Conservation (phyloP, 2,329 filamentous ascomycete species). For the Penicillium capsulatum region DNA sequence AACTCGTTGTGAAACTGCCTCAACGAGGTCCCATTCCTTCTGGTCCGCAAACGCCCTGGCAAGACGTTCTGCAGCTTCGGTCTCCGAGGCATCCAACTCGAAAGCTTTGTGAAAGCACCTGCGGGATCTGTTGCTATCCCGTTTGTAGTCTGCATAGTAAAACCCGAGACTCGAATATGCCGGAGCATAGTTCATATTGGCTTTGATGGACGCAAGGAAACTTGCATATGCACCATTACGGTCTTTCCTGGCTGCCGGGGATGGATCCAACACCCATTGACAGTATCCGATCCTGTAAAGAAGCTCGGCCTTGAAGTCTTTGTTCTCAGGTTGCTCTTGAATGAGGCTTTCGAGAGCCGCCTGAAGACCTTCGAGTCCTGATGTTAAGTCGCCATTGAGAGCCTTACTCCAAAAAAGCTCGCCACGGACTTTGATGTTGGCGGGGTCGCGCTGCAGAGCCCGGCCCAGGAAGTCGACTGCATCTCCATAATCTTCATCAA, state of each 20-base stretch:
- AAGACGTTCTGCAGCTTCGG: conserved; percentile 80
- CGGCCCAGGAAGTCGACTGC: conserved; percentile 76
- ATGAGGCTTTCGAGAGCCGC: conserved; percentile 63
- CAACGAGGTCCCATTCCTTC: conserved; percentile 93
- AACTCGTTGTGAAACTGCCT: conserved; percentile 83
- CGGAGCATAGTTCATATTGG: conserved; percentile 80
- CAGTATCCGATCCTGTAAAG: conserved; percentile 84
- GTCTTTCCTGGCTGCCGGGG: conserved; percentile 69
- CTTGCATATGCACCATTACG: conserved; percentile 77
- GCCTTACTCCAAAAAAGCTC: conserved; percentile 93
- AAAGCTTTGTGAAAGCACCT: conserved; percentile 95
- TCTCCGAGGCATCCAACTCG: conserved; percentile 81
- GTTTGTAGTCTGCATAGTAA: conserved; percentile 87
- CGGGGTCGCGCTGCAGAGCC: conserved; percentile 67
- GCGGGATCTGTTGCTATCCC: conserved; percentile 79
- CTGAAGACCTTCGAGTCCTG: conserved; percentile 66
- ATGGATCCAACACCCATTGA: conserved; percentile 77
- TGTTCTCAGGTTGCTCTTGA: conserved; percentile 55
- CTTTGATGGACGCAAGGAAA: conserved; percentile 79
- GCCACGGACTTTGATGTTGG: conserved; percentile 72
- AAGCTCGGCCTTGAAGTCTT: conserved; percentile 76
- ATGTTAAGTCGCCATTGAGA: conserved; percentile 68
- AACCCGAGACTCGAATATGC: conserved; percentile 87
- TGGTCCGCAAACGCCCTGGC: conserved; percentile 82
- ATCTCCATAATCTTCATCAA: conserved; percentile 80